These are phyloP conservation scores for Scutellaria galericulata DNA, from an alignment of 257 asterid species.

Conservation along the genomic window DNA sequence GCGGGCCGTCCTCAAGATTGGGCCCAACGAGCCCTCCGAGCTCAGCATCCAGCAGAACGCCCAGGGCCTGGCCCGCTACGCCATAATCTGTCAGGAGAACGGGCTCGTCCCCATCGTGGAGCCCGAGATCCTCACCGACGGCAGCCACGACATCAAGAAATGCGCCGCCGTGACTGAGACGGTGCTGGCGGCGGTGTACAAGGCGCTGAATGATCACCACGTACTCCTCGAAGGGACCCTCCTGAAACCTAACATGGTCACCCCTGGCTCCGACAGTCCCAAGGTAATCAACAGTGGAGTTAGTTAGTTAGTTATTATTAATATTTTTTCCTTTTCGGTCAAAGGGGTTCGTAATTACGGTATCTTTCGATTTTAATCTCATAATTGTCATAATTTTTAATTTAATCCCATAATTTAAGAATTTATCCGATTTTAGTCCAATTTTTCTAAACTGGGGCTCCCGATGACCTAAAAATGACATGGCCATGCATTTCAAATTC, in stretches of 20 bases:
- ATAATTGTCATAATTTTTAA: too few species aligned
- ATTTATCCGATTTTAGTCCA: too few species aligned
- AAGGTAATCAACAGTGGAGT: constrained; percentile 46
- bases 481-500: too few species aligned
- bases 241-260: constrained; percentile 92
- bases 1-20: constrained; percentile 82
- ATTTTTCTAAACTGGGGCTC: too few species aligned
- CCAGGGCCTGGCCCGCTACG: constrained; percentile 88
- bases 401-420: too few species aligned
- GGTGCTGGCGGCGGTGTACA: constrained; percentile 80
- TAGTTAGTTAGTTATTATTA: too few species aligned
- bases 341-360: too few species aligned
- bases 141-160: constrained; percentile 61
- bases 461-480: too few species aligned
- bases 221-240: constrained; percentile 92
- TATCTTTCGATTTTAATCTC: too few species aligned
- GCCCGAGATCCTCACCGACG: constrained; percentile 84
- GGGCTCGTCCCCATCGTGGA: constrained; percentile 94
- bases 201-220: constrained; percentile 86
- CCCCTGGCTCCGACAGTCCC: constrained; percentile 83
- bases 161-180: constrained; percentile 82
- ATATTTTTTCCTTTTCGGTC: too few species aligned
- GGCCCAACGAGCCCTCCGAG: constrained; percentile 75
- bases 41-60: constrained; percentile 80
- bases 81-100: constrained; percentile 84